Percentiles rank a stretch among this genome's conserved stretches.
These are phyloP conservation scores for Suillus alpinus DNA, from an alignment of 768 basidiomycete species.

Conservation along the genomic window DNA sequence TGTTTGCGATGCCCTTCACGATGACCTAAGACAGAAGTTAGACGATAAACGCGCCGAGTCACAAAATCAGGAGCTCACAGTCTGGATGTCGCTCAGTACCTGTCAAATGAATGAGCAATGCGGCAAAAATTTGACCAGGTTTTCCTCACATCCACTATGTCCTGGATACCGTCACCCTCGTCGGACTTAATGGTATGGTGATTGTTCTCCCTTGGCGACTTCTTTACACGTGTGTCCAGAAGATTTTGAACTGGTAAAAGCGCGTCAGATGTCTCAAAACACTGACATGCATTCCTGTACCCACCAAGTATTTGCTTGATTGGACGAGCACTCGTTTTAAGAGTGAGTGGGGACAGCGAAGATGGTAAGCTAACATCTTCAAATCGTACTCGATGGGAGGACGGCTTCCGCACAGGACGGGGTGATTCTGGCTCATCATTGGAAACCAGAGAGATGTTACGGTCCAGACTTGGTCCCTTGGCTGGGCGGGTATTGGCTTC, in stretches of 20 bases:
- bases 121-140: neutral
- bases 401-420: neutral
- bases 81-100: conserved; percentile 50
- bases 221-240: neutral
- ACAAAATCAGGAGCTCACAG: conserved; percentile 27
- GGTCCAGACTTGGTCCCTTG: neutral
- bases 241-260: neutral
- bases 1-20: conserved; percentile 42
- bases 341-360: neutral
- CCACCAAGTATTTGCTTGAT: neutral
- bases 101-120: conserved; percentile 16
- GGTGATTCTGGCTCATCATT: neutral
- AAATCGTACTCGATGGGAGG: neutral
- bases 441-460: neutral
- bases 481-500: neutral
- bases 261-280: neutral
- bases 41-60: conserved; percentile 1
- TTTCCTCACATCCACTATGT: conserved; percentile 43
- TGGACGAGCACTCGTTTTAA: neutral
- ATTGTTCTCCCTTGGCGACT: neutral
- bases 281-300: neutral
- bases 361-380: neutral
- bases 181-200: neutral
- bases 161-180: conserved; percentile 21
- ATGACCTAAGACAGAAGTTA: conserved; percentile 41